Conservation (phyloP, 805 yeast species). For the Metahyphopichia silvanorum region DNA sequence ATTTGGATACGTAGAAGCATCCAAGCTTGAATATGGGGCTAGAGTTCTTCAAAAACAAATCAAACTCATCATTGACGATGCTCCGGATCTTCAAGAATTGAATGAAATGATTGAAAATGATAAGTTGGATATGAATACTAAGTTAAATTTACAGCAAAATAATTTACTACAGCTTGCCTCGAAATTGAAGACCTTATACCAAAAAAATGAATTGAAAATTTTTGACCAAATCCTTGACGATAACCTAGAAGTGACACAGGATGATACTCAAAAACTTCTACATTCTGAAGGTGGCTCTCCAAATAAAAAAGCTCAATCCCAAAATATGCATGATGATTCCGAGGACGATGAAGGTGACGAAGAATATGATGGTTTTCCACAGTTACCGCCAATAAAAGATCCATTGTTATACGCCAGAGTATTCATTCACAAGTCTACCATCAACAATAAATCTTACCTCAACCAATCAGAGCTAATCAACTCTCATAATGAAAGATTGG, state of each 20-base stretch:
- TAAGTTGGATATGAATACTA: conserved; percentile 38
- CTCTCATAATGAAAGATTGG: conserved; percentile 81
- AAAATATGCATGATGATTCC: not conserved
- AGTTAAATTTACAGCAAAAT: conserved; percentile 49
- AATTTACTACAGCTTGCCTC: conserved; percentile 60
- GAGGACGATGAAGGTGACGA: not conserved
- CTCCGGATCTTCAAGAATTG: conserved; percentile 51
- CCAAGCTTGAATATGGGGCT: conserved; percentile 38
- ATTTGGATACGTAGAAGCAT: conserved; percentile 36
- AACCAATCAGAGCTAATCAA: conserved; percentile 55
- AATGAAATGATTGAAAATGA: conserved; percentile 22
- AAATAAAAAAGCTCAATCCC: not conserved
- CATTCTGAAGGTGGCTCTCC: not conserved
- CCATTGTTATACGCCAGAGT: conserved; percentile 62
- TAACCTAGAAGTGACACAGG: conserved; percentile 21
- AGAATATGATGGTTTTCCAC: conserved; percentile 55
- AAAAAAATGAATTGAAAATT: conserved; percentile 45
- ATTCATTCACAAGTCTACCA: conserved; percentile 75
- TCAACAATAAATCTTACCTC: conserved; percentile 55
- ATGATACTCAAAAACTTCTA: conserved; percentile 4
- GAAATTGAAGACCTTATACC: conserved; percentile 52
- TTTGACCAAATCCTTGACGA: conserved; percentile 54
- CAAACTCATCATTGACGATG: conserved; percentile 46
- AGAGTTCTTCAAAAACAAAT: conserved; percentile 49
- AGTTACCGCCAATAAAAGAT: conserved; percentile 63